These are phyloP conservation scores for Diplodia corticola DNA, from an alignment of 2,329 filamentous ascomycete species.

Conservation along the genomic window DNA sequence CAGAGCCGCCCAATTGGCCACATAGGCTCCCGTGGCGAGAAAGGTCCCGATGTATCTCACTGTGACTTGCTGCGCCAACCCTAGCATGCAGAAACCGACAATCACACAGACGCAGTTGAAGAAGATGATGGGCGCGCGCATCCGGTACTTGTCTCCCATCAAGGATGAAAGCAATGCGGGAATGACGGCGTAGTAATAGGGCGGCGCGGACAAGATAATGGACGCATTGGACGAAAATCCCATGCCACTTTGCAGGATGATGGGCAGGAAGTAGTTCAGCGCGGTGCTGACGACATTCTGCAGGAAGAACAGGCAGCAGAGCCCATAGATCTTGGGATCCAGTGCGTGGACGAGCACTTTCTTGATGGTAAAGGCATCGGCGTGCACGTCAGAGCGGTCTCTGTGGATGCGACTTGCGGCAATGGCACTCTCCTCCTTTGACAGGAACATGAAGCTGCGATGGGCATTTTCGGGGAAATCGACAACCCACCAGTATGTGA, in stretches of 20 bases:
- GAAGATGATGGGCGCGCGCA: slow-evolving; percentile 63
- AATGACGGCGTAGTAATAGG: slow-evolving; percentile 67
- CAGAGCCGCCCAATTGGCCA: slow-evolving; percentile 68
- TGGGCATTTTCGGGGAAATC: slow-evolving; percentile 66
- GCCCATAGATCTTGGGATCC: slow-evolving; percentile 65
- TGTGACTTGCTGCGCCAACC: slow-evolving; percentile 59
- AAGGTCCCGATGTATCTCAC: slow-evolving; percentile 66
- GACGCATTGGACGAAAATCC: slow-evolving; percentile 44
- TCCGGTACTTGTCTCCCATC: slow-evolving; percentile 60
- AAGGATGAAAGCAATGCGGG: slow-evolving; percentile 64
- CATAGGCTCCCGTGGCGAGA: slow-evolving; percentile 66
- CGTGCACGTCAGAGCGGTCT: slow-evolving; percentile 61
- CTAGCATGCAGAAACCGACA: slow-evolving; percentile 65
- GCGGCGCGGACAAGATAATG: slow-evolving; percentile 65
- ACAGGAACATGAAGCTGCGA: slow-evolving; percentile 59
- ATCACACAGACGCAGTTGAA: slow-evolving; percentile 66
- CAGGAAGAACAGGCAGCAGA: slow-evolving; percentile 65
- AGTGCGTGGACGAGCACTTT: slow-evolving; percentile 58
- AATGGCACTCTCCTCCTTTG: slow-evolving; percentile 55
- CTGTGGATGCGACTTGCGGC: slow-evolving; percentile 59
- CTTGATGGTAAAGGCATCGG: slow-evolving; percentile 57
- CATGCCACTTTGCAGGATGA: slow-evolving; percentile 55
- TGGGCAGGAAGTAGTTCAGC: slow-evolving; percentile 65
- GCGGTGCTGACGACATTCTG: slow-evolving; percentile 67
- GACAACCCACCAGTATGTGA: slow-evolving; percentile 70